These are phyloP conservation scores for Funneliformis mosseae DNA, from an alignment of 192 early-diverging fungal species.

Conservation along the genomic window DNA sequence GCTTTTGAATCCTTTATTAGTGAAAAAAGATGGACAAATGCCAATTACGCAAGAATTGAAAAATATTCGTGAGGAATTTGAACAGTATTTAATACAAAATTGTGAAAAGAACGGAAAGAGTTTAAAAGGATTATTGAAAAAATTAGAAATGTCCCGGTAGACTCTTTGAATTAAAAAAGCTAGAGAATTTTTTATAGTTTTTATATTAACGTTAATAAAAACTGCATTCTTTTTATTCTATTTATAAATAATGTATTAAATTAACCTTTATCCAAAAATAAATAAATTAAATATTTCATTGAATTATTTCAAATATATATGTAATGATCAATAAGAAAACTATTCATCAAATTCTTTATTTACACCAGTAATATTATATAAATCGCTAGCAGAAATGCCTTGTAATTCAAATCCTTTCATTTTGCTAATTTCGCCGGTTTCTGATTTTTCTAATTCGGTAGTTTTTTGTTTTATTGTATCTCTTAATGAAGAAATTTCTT, in stretches of 20 bases:
- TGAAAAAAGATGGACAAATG: background rate
- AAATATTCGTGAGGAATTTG: slow-evolving; percentile 22
- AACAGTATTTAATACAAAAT: slow-evolving; percentile 14
- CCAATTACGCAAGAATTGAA: slow-evolving; percentile 27
- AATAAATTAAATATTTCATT: no score
- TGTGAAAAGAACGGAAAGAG: slow-evolving; percentile 29
- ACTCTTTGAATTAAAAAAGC: background rate
- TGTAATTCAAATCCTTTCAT: slow-evolving; percentile 28
- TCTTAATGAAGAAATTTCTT: slow-evolving; percentile 49
- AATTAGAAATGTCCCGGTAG: slow-evolving; percentile 9
- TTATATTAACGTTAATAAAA: no score
- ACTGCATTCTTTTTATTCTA: no score
- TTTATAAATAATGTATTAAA: no score
- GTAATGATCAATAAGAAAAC: no score
- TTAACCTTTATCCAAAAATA: no score
- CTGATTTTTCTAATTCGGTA: slow-evolving; percentile 49
- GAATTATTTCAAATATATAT: no score
- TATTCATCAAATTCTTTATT: background rate
- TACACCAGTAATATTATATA: slow-evolving; percentile 30
- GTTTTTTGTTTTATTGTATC: slow-evolving; percentile 50
- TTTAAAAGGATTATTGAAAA: slow-evolving; percentile 12
- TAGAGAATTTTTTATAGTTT: no score
- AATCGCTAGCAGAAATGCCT: slow-evolving; percentile 20
- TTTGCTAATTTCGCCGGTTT: slow-evolving; percentile 42
- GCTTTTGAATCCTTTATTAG: slow-evolving; percentile 33